Base-by-base conservation (phyloP, 140 eudicot species). In the Ambrosia hybrid region DNA sequence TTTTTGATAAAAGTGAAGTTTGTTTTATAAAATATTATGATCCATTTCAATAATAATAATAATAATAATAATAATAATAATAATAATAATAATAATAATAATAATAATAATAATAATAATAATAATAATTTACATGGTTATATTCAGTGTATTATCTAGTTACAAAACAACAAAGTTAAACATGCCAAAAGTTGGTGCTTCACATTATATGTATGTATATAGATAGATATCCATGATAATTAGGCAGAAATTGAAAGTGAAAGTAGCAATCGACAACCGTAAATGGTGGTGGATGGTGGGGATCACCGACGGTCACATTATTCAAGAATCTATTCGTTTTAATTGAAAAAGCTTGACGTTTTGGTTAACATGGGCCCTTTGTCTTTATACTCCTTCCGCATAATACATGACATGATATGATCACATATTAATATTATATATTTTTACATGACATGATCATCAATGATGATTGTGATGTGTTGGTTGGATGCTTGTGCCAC, bases 301-400 rank as follows among this genome's bases (percentile, higher is more conserved):
- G 71, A 62, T 70, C 76, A 61, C 71, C 71, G 76, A 62, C 57
- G 76, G 65, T 77, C 57, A 67, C 81, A 77, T 61, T 43, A 61
- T 75, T 37, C 73, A 67, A 76, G 60, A 59, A 76, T 52, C 60
- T 52, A 72, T 65, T 78, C 67, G 68, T 57, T 60, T 76, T 76
- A 21, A 78, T 38, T 52, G 68, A 65, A 30, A 72, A 72, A 72
- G 57, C 57, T 73, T 57, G 74, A 65, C 68, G 62, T 72, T 65
- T 72, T 69, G 56, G 65, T 77, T 77, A 70, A 51, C 77, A 72
- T 78, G 81, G 78, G 82, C 26, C 68, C 37, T 77, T 72, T 57
- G 63, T 46, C 26, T 65, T 78, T 57, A 71, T 78, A 64, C 39
- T 72, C 65, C 16, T 68, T 76, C 10, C 12, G 65, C 65, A 59